Percentiles rank a stretch among this genome's conserved stretches.
phyloP scores from a whole-genome alignment of 306 rosid species.

The Gastrolobium villosum region DNA sequence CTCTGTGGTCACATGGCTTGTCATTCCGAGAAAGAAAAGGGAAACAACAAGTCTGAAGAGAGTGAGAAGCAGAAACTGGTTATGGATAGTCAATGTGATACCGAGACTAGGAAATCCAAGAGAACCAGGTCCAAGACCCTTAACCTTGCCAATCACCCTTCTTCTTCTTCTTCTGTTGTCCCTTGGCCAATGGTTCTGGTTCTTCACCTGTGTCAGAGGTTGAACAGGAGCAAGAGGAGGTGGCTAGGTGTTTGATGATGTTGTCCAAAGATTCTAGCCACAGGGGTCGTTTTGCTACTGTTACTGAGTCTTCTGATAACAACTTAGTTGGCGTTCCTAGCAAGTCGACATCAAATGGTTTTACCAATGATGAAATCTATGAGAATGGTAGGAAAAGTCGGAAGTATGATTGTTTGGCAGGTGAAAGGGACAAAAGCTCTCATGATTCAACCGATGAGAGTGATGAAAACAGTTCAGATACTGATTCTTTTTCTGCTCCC shows the following conservation, averaged over 20 bases:
- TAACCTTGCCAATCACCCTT: slow-evolving; percentile 49
- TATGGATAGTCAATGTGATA: slow-evolving; percentile 69
- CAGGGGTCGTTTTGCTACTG: slow-evolving; percentile 56
- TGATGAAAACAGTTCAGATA: slow-evolving; percentile 72
- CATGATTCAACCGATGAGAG: slow-evolving; percentile 66
- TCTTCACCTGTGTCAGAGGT: slow-evolving; percentile 59
- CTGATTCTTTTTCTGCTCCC: slow-evolving; percentile 51
- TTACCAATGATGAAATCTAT: slow-evolving; percentile 45
- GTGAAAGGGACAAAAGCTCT: slow-evolving; percentile 49
- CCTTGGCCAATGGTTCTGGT: slow-evolving; percentile 49
- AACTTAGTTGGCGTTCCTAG: slow-evolving; percentile 45
- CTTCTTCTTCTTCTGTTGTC: slow-evolving; percentile 8
- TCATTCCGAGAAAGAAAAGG: slow-evolving; percentile 77
- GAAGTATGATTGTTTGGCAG: slow-evolving; percentile 51
- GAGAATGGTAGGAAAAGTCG: slow-evolving; percentile 43
- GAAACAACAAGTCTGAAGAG: slow-evolving; percentile 45
- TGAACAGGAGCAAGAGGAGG: slow-evolving; percentile 76
- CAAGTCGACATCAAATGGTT: slow-evolving; percentile 47
- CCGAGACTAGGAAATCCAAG: slow-evolving; percentile 62
- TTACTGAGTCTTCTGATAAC: slow-evolving; percentile 71
- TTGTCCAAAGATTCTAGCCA: slow-evolving; percentile 69
- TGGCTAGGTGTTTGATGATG: slow-evolving; percentile 76
- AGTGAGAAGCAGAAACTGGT: slow-evolving; percentile 56
- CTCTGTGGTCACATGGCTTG: slow-evolving; percentile 92
- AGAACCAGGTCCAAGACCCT: slow-evolving; percentile 60